Evolutionary conservation across 768 basidiomycete genomes (phyloP), one percentile per base, ranked within the genome.

Genomic region (Podaxis sp.): DNA sequence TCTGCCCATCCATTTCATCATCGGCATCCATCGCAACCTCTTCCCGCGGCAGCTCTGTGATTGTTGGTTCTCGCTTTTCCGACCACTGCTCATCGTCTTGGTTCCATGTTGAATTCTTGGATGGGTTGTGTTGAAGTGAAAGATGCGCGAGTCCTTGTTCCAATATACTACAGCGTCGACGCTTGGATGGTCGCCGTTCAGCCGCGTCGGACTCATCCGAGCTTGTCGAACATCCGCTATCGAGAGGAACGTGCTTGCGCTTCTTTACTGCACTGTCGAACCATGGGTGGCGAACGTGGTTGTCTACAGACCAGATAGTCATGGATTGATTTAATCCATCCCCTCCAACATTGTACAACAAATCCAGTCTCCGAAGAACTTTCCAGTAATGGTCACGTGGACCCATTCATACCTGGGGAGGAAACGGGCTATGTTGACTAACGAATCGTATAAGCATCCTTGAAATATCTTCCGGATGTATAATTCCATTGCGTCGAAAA

Each of bases 81-180:
- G n/a, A 48, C n/a, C 33, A 33, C 33, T 9, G 33, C 46, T 30
- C 64, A 28, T 57, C 42, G 8, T 65, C 46, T 30, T 24, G 61
- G 58, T 61, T 51, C 54, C 57, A 30, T 46, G 65, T 57, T 58
- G 67, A 64, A 39, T n/a, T n/a, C 6, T 13, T 61, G 48, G 30
- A 19, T 61, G 57, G 4, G 57, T 60, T 2, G 71, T 38, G 55
- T 68, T 60, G 48, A 65, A 81, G 68, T 19, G 74, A 75, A 49
- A 90, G 78, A 66, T 83, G 79, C 19, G 87, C 85, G 52, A 90
- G 73, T 1, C 84, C 85, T 56, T 75, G 76, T 73, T 90, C 88
- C 3, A 89, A 75, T 19, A 75, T 74, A 65, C 71, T 77, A 68
- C 74, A 81, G 67, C 80, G 78, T 57, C 76, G 78, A 7, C 86